Evolutionary conservation across 441 rosid species (phyloP), one percentile per base, ranked within the genome.

Genomic region (Sinapis alba): DNA sequence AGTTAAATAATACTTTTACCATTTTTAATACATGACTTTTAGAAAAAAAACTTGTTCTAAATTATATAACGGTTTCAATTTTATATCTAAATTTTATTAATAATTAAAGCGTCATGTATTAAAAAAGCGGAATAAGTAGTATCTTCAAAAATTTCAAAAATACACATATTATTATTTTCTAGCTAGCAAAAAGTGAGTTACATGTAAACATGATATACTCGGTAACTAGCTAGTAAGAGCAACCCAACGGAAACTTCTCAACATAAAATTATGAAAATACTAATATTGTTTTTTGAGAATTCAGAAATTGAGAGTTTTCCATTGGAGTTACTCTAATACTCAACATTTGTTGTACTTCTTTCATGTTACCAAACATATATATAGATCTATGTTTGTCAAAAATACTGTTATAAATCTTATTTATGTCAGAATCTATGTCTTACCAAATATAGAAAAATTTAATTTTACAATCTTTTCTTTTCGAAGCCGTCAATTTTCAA

Each of bases 371-470:
- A 16, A 47, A 64, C 53, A 27, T 26, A 58, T 28, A 27, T 43
- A 43, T 45, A 45, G 20, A 45, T 45, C 53, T 45, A 15, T 47
- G 21, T 47, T 16, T 47, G 11, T 3, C 12, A 53, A 19, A 51
- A 53, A 9, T 36, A 68, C 69, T 36, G 28, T 57, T 30, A 2
- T 3, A 61, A 28, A 57, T 16, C 1, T 27, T n/a, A 7, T 15
- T 26, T 18, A 34, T 75, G 23, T 51, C 26, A 16, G 66, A 28
- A 51, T 76, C 60, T 10, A 15, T 54, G 74, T 62, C 79, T 54
- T 69, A 54, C 70, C 65, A 69, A 54, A 63, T 76, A 62, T 43
- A 28, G 79, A 56, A 20, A 56, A 21, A 30, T 7, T 28, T 11
- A 30, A 63, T 56, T 69, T 53, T 30, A 43, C 28, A 69, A 62